Base-by-base conservation (phyloP, 345 rosid genomes). In the Aquilaria sinensis region DNA sequence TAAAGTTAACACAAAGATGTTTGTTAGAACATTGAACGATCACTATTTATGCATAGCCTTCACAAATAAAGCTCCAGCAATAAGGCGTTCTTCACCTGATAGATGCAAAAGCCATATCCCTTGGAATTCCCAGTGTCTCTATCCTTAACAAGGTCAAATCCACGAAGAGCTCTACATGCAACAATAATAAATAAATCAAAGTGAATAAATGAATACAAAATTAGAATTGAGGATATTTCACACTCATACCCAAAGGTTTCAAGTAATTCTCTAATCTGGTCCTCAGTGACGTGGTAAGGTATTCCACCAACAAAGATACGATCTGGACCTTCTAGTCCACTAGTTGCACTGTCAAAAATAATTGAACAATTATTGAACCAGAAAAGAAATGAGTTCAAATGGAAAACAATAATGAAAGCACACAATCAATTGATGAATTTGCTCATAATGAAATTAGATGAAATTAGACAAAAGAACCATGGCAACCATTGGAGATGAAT, bases 241-340 rank as follows among this genome's bases (percentile, higher is more conserved):
- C 53, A 48, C 52, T 14, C 63, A 43, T 73, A 58, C 74, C 78
- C 75, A 56, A 75, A 75, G 33, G 78, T 66, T 64, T 71, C 79
- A 0, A 75, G 67, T 63, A 75, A 56, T 46, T 75, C 79, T 61
- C 70, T 64, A 47, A 71, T 68, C 58, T 75, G 79, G 33, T 64
- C 29, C 65, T 75, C 79, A 12, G 75, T 67, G 46, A 67, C 67
- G 67, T 71, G 71, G 57, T 75, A 75, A 0, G 79, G 79, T 33
- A 75, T 61, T 48, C 79, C 75, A 60, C 79, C 78, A 52, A 75
- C 78, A 75, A 75, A 75, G 12, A 75, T 57, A 9, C 78, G 72
- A 41, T 75, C 75, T 43, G 78, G 72, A 43, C 78, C 78, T 50
- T 75, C 75, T 49, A 62, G 69, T 55, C 69, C 77, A 13, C 66